Conservation (phyloP, 257 asterid genomes). For the Solanum tacnaense region DNA sequence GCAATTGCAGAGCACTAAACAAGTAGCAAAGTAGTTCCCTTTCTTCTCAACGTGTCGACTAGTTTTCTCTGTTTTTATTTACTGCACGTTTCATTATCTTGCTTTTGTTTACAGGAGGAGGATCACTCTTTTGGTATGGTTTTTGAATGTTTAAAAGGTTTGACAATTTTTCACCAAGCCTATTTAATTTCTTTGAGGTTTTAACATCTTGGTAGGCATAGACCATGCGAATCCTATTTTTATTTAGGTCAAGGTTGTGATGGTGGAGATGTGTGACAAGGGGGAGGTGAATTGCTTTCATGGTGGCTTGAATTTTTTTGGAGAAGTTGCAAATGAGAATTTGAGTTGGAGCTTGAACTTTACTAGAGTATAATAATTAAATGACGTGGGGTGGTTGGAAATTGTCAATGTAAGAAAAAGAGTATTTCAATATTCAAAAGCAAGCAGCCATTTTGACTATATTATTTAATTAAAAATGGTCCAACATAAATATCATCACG, state of each 20-base stretch:
- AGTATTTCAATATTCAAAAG: background rate
- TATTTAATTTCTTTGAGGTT: slow-evolving; percentile 25
- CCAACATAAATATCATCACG: background rate
- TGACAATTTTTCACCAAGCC: slow-evolving; percentile 42
- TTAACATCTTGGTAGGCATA: slow-evolving; percentile 12
- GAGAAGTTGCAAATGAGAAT: background rate
- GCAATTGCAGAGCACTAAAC: no score
- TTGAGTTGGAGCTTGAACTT: background rate
- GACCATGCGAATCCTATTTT: background rate
- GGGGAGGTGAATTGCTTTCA: slow-evolving; percentile 5
- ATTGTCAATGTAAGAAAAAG: background rate
- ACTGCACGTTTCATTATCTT: no score
- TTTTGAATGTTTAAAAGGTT: slow-evolving; percentile 29
- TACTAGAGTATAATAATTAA: background rate
- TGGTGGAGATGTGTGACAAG: background rate
- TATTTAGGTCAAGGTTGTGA: background rate
- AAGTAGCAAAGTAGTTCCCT: no score
- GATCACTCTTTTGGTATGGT: background rate
- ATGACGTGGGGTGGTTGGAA: background rate
- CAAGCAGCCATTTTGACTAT: background rate
- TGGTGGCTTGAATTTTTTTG: background rate
- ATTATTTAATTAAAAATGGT: background rate
- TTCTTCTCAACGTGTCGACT: no score
- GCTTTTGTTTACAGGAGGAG: background rate
- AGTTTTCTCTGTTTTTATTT: no score